These are phyloP conservation scores for Striga hermonthica DNA, from an alignment of 305 asterid species.

Conservation along the genomic window DNA sequence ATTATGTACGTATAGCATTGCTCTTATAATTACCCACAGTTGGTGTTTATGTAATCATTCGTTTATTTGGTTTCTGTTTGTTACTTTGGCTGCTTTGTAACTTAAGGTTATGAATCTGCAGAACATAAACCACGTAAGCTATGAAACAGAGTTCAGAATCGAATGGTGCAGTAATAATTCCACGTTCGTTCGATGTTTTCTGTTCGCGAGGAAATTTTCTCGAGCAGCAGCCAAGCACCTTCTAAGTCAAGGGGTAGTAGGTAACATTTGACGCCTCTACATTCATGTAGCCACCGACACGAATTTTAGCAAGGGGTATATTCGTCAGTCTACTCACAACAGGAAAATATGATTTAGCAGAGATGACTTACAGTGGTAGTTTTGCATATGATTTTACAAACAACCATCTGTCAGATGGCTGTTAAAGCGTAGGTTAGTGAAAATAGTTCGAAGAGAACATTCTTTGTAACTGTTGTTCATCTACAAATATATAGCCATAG, in stretches of 20 bases:
- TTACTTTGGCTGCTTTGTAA: no score
- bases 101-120: constrained; percentile 29
- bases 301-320: constrained; percentile 29
- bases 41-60: neutral
- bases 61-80: no score
- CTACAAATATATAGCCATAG: no score
- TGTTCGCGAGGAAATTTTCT: constrained; percentile 88
- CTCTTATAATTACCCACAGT: neutral
- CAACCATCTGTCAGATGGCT: constrained; percentile 21
- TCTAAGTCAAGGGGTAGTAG: constrained; percentile 64
- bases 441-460: constrained; percentile 4
- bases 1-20: neutral
- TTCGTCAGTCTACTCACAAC: constrained; percentile 19
- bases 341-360: constrained; percentile 20
- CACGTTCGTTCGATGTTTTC: constrained; percentile 61
- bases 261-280: constrained; percentile 47
- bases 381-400: constrained; percentile 27
- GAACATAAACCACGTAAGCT: constrained; percentile 77
- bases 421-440: constrained; percentile 28
- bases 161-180: constrained; percentile 92
- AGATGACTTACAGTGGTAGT: constrained; percentile 19
- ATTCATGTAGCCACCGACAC: constrained; percentile 41
- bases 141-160: constrained; percentile 74
- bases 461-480: no score
- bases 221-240: constrained; percentile 94